phyloP scores from a whole-genome alignment of 2,329 filamentous ascomycete genomes.

The Colletotrichum brevisporum region DNA sequence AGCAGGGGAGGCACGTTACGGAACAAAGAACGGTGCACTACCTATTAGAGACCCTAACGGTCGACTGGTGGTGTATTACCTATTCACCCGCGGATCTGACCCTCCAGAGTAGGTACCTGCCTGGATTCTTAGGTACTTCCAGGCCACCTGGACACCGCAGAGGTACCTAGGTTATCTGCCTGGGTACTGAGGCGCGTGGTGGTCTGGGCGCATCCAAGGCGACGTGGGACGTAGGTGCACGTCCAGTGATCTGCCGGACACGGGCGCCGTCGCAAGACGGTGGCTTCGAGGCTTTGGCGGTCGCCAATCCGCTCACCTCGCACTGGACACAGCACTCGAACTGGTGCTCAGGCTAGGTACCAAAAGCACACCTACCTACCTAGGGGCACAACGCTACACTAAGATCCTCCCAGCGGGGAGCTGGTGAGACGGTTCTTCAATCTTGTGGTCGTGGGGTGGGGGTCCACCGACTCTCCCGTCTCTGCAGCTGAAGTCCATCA shows the following conservation, averaged over 20 bases:
- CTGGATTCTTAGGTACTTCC: too few relatives aligned
- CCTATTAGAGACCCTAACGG: neutral
- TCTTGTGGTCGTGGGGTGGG: conserved; percentile 14
- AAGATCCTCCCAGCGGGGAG: conserved; percentile 7
- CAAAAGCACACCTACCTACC: too few relatives aligned
- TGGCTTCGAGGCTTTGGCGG: conserved; percentile 29
- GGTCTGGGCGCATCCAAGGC: neutral
- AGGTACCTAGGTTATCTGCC: too few relatives aligned
- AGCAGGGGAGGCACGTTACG: conserved; percentile 13
- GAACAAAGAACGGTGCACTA: neutral
- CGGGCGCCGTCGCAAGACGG: conserved; percentile 30
- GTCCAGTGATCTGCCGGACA: conserved; percentile 37
- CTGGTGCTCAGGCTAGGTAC: conserved; percentile 16
- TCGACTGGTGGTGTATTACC: neutral
- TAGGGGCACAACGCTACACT: too few relatives aligned
- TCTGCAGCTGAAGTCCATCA: conserved; percentile 23
- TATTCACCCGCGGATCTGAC: too few relatives aligned
- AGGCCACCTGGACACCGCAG: too few relatives aligned
- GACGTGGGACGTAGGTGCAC: conserved; percentile 9
- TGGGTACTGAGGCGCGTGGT: neutral
- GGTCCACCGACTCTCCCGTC: conserved; percentile 26
- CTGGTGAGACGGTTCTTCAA: conserved; percentile 19
- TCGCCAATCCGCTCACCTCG: neutral
- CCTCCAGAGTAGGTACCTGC: too few relatives aligned
- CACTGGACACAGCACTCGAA: neutral